Evolutionary conservation across 2,329 filamentous ascomycete species (phyloP), one percentile per base, ranked within the genome.

Genomic region (Tricladium varicosporioides): DNA sequence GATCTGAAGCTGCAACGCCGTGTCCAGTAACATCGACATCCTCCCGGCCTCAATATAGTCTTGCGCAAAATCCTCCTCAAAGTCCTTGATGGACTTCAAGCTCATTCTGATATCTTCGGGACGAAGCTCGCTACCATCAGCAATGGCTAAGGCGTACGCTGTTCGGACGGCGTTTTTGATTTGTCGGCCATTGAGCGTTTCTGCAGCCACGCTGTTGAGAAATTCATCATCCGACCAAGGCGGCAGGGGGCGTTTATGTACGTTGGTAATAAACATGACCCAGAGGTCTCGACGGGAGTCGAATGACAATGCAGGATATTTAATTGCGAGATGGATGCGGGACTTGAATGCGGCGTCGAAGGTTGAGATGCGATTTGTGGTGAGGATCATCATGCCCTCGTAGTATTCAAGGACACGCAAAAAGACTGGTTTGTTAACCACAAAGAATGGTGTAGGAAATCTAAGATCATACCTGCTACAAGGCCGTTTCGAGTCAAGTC

Each of bases 151-250:
- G 0, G 88, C 87, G 71, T 93, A 89, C 2, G 89, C 88, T 0
- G 88, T 91, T 55, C 87, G 83, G 47, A 93, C 86, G 15, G 86
- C 85, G 69, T 94, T 94, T 76, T 94, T 93, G 77, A 93, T 94
- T 80, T 92, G 78, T 61, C 84, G 75, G 16, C 84, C 84, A 59
- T 87, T 87, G 59, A 87, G 77, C 27, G 72, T 40, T 71, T 36
- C 32, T 36, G 7, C 32, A 36, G 32, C 32, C 32, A 36, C 32
- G 32, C 32, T 36, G 32, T 36, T 36, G 8, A 36, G 32, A 36
- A 36, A 36, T 36, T 7, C 32, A 13, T 36, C 32, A 36, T 36
- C 32, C 32, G 8, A 36, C 32, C 32, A 36, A 13, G 32, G 32
- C 8, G 32, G 32, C 13, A 36, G 13, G 32, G 32, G 32, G 32